Evolutionary conservation across 192 early-diverging fungal genomes (phyloP), one percentile per base, ranked within the genome.

Genomic region (Powellomyces hirtus): DNA sequence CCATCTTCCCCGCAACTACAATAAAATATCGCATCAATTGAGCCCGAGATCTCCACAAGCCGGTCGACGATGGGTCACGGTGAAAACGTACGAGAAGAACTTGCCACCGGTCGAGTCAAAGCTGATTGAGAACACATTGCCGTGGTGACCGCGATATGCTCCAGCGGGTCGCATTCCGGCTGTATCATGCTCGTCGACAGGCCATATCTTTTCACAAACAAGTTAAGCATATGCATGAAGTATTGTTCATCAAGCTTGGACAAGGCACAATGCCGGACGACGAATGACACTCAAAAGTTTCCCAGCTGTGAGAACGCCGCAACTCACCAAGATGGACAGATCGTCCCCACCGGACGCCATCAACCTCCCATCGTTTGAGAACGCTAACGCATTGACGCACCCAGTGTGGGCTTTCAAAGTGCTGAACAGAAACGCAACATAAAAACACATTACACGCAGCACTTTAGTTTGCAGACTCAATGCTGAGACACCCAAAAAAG

Each of bases 261-360:
- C n/a, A n/a, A n/a, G n/a, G n/a, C n/a, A n/a, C n/a, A n/a, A n/a
- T n/a, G n/a, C n/a, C n/a, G n/a, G n/a, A n/a, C n/a, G n/a, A n/a
- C n/a, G n/a, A n/a, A n/a, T n/a, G n/a, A n/a, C n/a, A n/a, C n/a
- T n/a, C n/a, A n/a, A n/a, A n/a, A n/a, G n/a, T n/a, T n/a, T n/a
- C n/a, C n/a, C n/a, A n/a, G n/a, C n/a, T n/a, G n/a, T n/a, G n/a
- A n/a, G n/a, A n/a, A n/a, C n/a, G n/a, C n/a, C n/a, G n/a, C n/a
- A n/a, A n/a, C n/a, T n/a, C 44, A 68, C 56, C 57, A 68, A 11
- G 27, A 68, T 38, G 22, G 16, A 24, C 11, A 14, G n/a, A 37
- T 68, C 66, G 52, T 68, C 66, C 38, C 66, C 66, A 20, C 66
- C 66, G 8, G 66, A 36, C 22, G 66, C 66, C 53, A 68, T 24